A percentile compares a stretch with the other conserved stretches of the same genome.
These are phyloP conservation scores for Gynochthodes officinalis DNA, from an alignment of 257 asterid species.

Conservation along the genomic window DNA sequence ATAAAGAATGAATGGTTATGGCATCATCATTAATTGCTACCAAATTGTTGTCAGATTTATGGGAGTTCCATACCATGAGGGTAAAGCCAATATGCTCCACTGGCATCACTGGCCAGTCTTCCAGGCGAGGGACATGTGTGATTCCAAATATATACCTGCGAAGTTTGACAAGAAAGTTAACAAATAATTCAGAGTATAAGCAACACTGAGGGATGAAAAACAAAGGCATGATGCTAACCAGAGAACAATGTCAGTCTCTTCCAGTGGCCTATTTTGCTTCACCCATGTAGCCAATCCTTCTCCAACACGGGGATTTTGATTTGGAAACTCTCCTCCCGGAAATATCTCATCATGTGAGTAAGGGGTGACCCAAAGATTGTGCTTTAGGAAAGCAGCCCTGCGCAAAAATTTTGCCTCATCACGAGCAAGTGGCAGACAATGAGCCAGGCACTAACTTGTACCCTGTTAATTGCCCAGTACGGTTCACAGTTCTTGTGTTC, in stretches of 20 bases:
- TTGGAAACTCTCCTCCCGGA: slow-evolving; percentile 47
- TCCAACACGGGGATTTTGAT: slow-evolving; percentile 43
- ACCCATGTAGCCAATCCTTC: slow-evolving; percentile 46
- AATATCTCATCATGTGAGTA: slow-evolving; percentile 33
- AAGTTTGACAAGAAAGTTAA: not conserved
- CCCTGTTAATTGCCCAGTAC: slow-evolving; percentile 83
- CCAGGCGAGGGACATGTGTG: slow-evolving; percentile 37
- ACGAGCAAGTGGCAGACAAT: slow-evolving; percentile 79
- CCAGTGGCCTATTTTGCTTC: slow-evolving; percentile 35
- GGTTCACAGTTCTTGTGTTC: slow-evolving; percentile 78
- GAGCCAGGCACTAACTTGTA: slow-evolving; percentile 90
- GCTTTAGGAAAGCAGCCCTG: slow-evolving; percentile 87
- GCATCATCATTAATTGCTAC: no score
- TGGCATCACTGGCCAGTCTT: slow-evolving; percentile 51
- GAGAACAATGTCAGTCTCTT: slow-evolving; percentile 41
- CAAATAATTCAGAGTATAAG: not conserved
- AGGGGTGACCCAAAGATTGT: slow-evolving; percentile 59
- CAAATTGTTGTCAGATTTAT: not conserved
- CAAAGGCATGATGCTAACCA: slow-evolving; percentile 27
- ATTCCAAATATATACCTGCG: slow-evolving; percentile 39
- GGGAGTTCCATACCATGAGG: slow-evolving; percentile 29
- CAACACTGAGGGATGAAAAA: not conserved
- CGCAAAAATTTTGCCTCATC: slow-evolving; percentile 79
- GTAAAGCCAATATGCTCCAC: slow-evolving; percentile 43
- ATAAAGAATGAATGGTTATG: not conserved